These are phyloP conservation scores for Spirogloea muscicola DNA, from an alignment of 139 green algal genomes.

Conservation along the genomic window DNA sequence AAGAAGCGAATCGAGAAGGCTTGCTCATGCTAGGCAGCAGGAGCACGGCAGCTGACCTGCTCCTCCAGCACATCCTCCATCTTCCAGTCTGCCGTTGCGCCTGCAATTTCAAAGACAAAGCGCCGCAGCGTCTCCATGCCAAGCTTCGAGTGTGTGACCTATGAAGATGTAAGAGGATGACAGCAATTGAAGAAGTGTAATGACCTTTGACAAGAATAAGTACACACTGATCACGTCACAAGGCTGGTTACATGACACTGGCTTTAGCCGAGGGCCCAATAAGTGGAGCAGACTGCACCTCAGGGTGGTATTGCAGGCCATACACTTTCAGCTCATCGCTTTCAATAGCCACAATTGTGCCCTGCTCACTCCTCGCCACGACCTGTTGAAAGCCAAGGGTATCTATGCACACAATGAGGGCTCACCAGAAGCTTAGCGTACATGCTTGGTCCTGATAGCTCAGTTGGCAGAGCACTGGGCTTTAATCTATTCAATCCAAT, in stretches of 20 bases:
- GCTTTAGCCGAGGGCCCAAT: too few relatives aligned
- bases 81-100: constrained; percentile 76
- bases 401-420: too few relatives aligned
- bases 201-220: not conserved
- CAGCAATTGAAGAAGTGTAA: not conserved
- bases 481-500: too few relatives aligned
- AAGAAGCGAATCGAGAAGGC: too few relatives aligned
- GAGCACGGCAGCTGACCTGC: too few relatives aligned
- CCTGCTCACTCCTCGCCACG: constrained; percentile 56
- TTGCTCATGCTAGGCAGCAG: too few relatives aligned
- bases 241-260: too few relatives aligned
- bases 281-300: constrained; percentile 57
- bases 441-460: too few relatives aligned
- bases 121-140: constrained; percentile 81
- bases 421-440: too few relatives aligned
- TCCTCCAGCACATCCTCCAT: constrained; percentile 95
- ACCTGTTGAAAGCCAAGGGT: too few relatives aligned
- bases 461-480: too few relatives aligned
- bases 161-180: not conserved
- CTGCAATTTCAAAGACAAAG: constrained; percentile 83
- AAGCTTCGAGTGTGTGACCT: constrained; percentile 73
- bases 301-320: constrained; percentile 96
- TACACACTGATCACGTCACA: not conserved
- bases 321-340: constrained; percentile 70
- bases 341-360: constrained; percentile 92